Evolutionary conservation across 2,329 filamentous ascomycete species (phyloP), one percentile per base, ranked within the genome.

Genomic region (Fusarium chuoi): DNA sequence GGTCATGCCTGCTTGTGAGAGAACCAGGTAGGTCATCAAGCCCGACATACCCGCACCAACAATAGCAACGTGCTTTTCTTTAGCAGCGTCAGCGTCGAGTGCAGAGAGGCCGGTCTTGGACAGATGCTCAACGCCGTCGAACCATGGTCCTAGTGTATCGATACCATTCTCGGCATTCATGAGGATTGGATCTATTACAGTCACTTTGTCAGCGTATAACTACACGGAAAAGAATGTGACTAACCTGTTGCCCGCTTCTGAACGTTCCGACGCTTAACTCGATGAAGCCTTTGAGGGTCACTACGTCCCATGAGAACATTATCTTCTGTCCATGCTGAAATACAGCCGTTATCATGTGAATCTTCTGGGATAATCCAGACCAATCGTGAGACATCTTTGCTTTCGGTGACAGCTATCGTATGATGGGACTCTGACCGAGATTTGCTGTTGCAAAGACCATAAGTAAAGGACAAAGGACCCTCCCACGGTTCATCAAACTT

Each of bases 1-100:
- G 48, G 64, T 51, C 64, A 68, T 68, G 10, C 65, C 65, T 1
- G 65, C 56, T n/a, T 68, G 64, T 2, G 56, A 49, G 2, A 68
- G 64, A 1, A 68, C 56, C 0, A 68, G 14, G 6, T 68, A 68
- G 0, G 56, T 63, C 65, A 68, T 68, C 7, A 68, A 4, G 0
- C 65, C 65, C 0, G 65, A 68, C 65, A 68, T 68, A 0, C 65
- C 65, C 1, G 65, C 65, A 1, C 65, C 65, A 6, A 68, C 56
- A 13, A 68, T 68, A 0, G 64, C 64, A 7, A 68, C 35, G 11
- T 68, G 17, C 5, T 68, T 68, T 3, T 51, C 45, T 15, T 68
- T 68, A 7, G 56, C 56, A 2, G 48, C 64, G 3, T 51, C 26
- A 15, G 39, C 65, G 0, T 68, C 65, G 0, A 68, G 48, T 4